Evolutionary conservation across 768 basidiomycete species (phyloP).

Genomic region (Leucocoprinus sp.): DNA sequence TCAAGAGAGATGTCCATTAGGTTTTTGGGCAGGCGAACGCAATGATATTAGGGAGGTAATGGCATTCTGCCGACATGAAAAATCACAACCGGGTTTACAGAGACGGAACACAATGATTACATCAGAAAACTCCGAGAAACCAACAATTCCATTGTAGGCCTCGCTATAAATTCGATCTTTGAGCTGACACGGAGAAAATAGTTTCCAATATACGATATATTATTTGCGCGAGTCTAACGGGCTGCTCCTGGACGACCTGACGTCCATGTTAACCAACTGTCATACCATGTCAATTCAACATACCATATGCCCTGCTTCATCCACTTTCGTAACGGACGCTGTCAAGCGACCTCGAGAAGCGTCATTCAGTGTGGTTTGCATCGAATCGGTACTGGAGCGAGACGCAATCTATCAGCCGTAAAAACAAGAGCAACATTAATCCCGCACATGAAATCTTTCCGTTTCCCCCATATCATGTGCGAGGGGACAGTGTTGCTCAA

Average conservation of each 20-base stretch:
- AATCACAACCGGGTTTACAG: too few relatives aligned
- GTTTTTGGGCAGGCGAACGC: too few relatives aligned
- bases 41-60: too few relatives aligned
- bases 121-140: too few relatives aligned
- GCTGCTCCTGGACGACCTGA: constrained; percentile 40
- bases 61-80: too few relatives aligned
- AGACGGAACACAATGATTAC: too few relatives aligned
- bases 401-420: not conserved
- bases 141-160: too few relatives aligned
- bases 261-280: not conserved
- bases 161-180: constrained; percentile 20
- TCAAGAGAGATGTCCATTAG: too few relatives aligned
- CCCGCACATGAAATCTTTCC: constrained; percentile 38
- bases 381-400: constrained; percentile 29
- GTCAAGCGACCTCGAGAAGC: constrained; percentile 28
- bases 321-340: constrained; percentile 34
- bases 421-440: not conserved
- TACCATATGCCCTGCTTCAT: constrained; percentile 42
- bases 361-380: constrained; percentile 37
- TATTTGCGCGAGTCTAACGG: constrained; percentile 28
- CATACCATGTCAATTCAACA: constrained; percentile 4
- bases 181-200: constrained; percentile 13
- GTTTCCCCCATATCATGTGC: constrained; percentile 39
- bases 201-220: constrained; percentile 27
- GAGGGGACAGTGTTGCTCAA: constrained; percentile 31